A percentile compares a stretch with the other conserved stretches of the same genome.
phyloP scores from a whole-genome alignment of 805 yeast genomes.

The Sporopachydermia lactativora region DNA sequence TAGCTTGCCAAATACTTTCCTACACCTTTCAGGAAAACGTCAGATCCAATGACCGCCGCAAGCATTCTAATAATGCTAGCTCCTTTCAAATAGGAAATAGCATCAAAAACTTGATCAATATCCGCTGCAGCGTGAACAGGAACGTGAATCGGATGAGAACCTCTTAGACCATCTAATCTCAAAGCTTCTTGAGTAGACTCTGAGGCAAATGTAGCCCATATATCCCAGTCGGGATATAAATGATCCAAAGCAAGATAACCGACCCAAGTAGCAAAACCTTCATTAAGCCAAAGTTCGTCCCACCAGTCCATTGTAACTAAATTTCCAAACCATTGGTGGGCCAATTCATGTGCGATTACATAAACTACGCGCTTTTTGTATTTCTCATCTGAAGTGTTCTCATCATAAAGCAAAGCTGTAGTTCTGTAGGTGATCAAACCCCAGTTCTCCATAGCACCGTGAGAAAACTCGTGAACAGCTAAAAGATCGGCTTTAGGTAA shows the following conservation, averaged over 20 bases:
- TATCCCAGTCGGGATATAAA: slow-evolving; percentile 74
- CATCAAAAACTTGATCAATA: slow-evolving; percentile 74
- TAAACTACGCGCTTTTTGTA: slow-evolving; percentile 68
- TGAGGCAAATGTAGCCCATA: slow-evolving; percentile 66
- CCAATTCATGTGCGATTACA: slow-evolving; percentile 79
- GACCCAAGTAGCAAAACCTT: slow-evolving; percentile 87
- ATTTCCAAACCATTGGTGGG: slow-evolving; percentile 89
- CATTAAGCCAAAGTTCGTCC: slow-evolving; percentile 84
- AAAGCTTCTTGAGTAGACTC: slow-evolving; percentile 65
- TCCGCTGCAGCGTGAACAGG: slow-evolving; percentile 69
- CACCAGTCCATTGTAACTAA: slow-evolving; percentile 88
- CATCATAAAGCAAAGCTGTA: slow-evolving; percentile 58
- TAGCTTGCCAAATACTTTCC: slow-evolving; percentile 63
- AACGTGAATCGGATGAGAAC: slow-evolving; percentile 78
- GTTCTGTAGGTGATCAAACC: slow-evolving; percentile 61
- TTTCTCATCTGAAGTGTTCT: slow-evolving; percentile 42
- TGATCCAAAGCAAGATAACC: slow-evolving; percentile 74
- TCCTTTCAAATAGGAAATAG: slow-evolving; percentile 74
- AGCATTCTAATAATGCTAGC: slow-evolving; percentile 70
- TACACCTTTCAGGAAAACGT: slow-evolving; percentile 64
- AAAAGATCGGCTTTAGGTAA: slow-evolving; percentile 73
- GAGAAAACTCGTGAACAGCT: slow-evolving; percentile 72
- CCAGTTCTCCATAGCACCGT: slow-evolving; percentile 88
- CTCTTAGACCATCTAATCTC: slow-evolving; percentile 56
- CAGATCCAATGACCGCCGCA: slow-evolving; percentile 68